Evolutionary conservation across 2,329 filamentous ascomycete genomes (phyloP), one percentile per base, ranked within the genome.

Genomic region (Penicillium brasilianum): DNA sequence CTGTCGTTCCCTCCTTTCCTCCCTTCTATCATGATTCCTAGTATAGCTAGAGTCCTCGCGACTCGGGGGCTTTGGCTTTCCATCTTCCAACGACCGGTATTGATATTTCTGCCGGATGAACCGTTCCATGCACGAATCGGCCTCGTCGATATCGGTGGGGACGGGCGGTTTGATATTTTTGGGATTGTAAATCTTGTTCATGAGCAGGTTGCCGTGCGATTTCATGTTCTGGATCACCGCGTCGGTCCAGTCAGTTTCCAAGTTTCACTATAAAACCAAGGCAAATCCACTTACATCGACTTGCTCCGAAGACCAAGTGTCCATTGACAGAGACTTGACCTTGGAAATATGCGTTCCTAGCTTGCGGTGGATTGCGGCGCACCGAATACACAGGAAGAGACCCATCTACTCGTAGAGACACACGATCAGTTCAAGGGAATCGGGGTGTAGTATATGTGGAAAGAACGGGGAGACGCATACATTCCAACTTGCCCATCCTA

Each of bases 291-390:
- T 79, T 82, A 97, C 93, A 80, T 99, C 95, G 66, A 99, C 93
- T 80, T 99, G 95, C 63, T 98, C 95, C 72, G 90, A 89, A 52
- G 91, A 88, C 95, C 95, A 99, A 69, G 90, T 95, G 79, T 99
- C 95, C 93, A 99, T 98, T 77, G 91, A 98, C 80, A 99, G 80
- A 39, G 93, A 98, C 80, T 99, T 99, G 82, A 99, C 93, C 78
- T 99, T 99, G 68, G 93, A 97, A 65, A 99, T 92, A 78, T 99
- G 95, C 43, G 95, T 98, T 63, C 95, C 95, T 72, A 99, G 84
- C 80, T 98, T 98, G 74, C 95, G 91, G 82, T 99, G 95, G 73
- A 98, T 86, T 57, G 93, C 87, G 57, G 93, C 95, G 83, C 95
- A 99, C 76, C 95, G 92, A 91, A 99, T 96, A 81, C 95, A 99